Evolutionary conservation across 2,329 filamentous ascomycete species (phyloP), one percentile per base, ranked within the genome.

Genomic region (Colletotrichum ledebouriae): DNA sequence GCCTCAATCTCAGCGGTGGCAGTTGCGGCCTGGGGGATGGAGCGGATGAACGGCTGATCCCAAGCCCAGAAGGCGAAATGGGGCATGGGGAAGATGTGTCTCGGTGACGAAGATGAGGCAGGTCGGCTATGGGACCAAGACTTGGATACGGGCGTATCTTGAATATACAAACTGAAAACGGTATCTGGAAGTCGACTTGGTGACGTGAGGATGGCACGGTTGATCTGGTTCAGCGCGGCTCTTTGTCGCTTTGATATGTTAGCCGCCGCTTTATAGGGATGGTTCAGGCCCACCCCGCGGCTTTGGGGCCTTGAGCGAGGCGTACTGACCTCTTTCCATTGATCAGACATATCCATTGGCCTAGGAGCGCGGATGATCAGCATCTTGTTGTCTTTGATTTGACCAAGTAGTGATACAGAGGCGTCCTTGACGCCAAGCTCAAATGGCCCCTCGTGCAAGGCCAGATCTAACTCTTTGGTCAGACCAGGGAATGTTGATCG

Each of bases 21-120:
- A 0, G 50, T 39, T 0, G 81, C 73, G 0, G 82, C 84, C 56
- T 79, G 76, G 11, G 76, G 70, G 13, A 85, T 73, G 6, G 82
- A 82, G 6, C 79, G 80, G 74, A 83, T 85, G 78, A 84, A 84
- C 60, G 81, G 82, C 52, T 85, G 78, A 22, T 82, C 78, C 85
- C 85, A 87, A 6, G 83, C 81, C 83, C 83, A 88, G 77, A 83
- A 86, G 73, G 80, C 81, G 79, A 86, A 89, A 78, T 85, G 87
- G 64, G 85, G 86, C 77, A 87, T 84, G 4, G 85, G 74, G 76
- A 85, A 87, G 66, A 78, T 78, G 41, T 81, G 81, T 64, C 67
- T 74, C 67, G 76, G 77, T 4, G 68, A 66, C 4, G 69, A 47
- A 0, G 81, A 78, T 73, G 81, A 78, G 22, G 81, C 80, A 9